Base-by-base conservation (phyloP, 1,284 basidiomycete species). In the Lentinus polychrous region DNA sequence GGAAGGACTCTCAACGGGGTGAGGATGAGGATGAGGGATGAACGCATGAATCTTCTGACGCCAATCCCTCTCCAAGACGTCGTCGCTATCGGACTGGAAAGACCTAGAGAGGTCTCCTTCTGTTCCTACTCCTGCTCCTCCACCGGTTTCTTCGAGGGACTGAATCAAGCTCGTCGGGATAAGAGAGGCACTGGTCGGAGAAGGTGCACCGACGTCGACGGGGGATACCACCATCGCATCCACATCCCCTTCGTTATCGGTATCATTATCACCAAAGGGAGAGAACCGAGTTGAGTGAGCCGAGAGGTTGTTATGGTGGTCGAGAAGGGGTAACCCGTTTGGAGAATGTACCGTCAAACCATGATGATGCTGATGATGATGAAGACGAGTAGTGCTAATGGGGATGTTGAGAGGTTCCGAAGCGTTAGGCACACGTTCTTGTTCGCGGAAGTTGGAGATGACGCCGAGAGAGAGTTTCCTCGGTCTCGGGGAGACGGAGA, bases 131-230 rank as follows among this genome's bases (percentile, higher is more conserved):
- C 52, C 47, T 22, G 52, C 51, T 24, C 50, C 43, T 31, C 66
- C 62, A 5, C 27, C 27, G 27, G 27, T 4, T 5, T 10, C 27
- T 49, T 84, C 79, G 11, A 85, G 64, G 14, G 81, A 76, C 42
- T 71, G 70, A 55, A 82, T 78, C 37, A 83, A 67, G 55, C 75
- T 73, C 43, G 72, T 73, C 27, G 81, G 77, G 50, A 86, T 78
- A 48, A 78, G 66, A n/a, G 73, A 73, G 45, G 75, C 49, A 55
- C 63, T 57, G 46, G 52, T 45, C 23, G 63, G 61, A 23, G 63
- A 65, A 39, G 60, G 48, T 11, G 46, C 53, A 23, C 52, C 55
- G 32, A 54, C 51, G 23, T 52, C 55, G 15, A 47, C 41, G 10
- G 52, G 44, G 10, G 27, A 10, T 10, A n/a, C n/a, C 12, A 33